phyloP scores from a whole-genome alignment of 768 basidiomycete genomes.

The Saitozyma sp. region DNA sequence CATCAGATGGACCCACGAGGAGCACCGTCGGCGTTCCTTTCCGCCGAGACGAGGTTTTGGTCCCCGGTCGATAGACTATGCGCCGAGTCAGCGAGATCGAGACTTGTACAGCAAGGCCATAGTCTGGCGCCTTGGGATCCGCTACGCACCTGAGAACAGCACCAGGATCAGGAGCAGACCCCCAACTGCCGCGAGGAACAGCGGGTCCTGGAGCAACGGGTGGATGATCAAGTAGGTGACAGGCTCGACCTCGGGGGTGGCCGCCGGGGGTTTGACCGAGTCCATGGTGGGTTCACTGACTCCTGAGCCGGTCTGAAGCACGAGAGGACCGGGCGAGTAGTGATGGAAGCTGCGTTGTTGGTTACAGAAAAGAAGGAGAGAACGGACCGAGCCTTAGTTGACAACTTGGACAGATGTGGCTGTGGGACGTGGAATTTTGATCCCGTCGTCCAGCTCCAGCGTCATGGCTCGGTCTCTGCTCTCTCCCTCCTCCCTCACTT shows the following conservation, averaged over 20 bases:
- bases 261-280: neutral
- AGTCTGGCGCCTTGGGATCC: neutral
- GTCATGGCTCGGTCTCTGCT: too few relatives aligned
- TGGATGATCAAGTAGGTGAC: conserved; percentile 26
- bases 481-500: too few relatives aligned
- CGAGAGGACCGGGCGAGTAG: too few relatives aligned
- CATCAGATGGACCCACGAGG: conserved; percentile 43
- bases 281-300: too few relatives aligned
- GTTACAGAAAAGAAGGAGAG: too few relatives aligned
- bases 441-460: too few relatives aligned
- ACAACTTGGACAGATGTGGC: too few relatives aligned
- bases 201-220: conserved; percentile 42
- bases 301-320: too few relatives aligned
- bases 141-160: conserved; percentile 23
- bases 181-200: conserved; percentile 34
- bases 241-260: conserved; percentile 38
- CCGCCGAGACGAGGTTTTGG: conserved; percentile 14
- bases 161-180: conserved; percentile 26
- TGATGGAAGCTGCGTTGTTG: too few relatives aligned
- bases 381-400: too few relatives aligned
- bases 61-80: conserved; percentile 17
- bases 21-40: conserved; percentile 32
- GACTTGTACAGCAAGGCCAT: neutral
- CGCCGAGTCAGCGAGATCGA: neutral
- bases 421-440: too few relatives aligned